Evolutionary conservation across 2,329 filamentous ascomycete species (phyloP).

Genomic region (Stemphylium beticola): DNA sequence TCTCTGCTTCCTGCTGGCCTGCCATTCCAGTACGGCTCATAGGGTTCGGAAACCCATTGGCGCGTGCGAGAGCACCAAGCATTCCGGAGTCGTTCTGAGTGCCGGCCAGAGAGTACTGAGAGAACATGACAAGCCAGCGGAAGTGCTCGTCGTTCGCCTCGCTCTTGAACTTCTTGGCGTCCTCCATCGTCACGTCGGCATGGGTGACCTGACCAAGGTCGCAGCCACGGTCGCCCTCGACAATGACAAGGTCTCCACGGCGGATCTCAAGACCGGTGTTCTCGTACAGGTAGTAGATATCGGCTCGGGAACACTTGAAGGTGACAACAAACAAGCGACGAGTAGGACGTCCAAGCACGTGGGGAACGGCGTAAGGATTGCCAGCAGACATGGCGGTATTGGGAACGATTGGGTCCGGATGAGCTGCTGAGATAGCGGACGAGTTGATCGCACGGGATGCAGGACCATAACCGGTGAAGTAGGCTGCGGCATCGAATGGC

Average conservation of each 20-base stretch:
- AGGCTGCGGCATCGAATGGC: constrained; percentile 53
- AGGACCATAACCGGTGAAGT: constrained; percentile 48
- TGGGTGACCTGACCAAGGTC: constrained; percentile 92
- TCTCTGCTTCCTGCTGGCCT: constrained; percentile 60
- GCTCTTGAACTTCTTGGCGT: constrained; percentile 87
- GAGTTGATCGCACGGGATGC: constrained; percentile 46
- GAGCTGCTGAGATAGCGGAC: constrained; percentile 44
- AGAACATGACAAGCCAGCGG: constrained; percentile 99
- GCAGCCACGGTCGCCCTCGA: constrained; percentile 94
- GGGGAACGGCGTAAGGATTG: constrained; percentile 46
- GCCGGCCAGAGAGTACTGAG: constrained; percentile 59
- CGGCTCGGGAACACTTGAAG: constrained; percentile 94
- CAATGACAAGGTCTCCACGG: constrained; percentile 91
- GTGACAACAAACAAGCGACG: constrained; percentile 78
- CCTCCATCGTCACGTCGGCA: constrained; percentile 85
- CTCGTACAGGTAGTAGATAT: constrained; percentile 97
- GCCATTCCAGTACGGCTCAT: constrained; percentile 56
- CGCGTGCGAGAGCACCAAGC: constrained; percentile 49
- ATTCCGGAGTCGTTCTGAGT: constrained; percentile 57
- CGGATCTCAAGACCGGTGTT: constrained; percentile 91
- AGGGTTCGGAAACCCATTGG: constrained; percentile 39
- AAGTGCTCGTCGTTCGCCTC: constrained; percentile 95
- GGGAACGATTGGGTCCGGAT: constrained; percentile 40
- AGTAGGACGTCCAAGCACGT: constrained; percentile 36
- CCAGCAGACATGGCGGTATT: constrained; percentile 27